Base-by-base conservation (phyloP, 202 grass and related monocot species). In the Schoenoplectus tabernaemontani region DNA sequence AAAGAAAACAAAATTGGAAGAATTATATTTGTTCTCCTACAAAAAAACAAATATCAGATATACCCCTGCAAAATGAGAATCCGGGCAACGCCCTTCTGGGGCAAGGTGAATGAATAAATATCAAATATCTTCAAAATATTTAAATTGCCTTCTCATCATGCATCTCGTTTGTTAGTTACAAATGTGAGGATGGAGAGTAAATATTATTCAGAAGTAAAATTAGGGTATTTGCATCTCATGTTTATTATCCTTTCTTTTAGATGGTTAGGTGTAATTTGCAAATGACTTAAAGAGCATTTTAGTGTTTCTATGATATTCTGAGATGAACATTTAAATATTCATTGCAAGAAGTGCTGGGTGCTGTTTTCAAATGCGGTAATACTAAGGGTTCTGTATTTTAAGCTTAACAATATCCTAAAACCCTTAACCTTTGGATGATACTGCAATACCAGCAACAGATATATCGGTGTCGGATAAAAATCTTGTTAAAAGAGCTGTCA, bases 401-500 rank as follows among this genome's bases (percentile, higher is more conserved):
- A 56, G 12, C 51, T 38, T 57, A 44, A 78, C 38, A 22, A 26
- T 71, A 36, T 46, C 22, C 62, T 60, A 51, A 62, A 34, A 54
- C 72, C 94, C 87, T 93, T 97, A 56, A 97, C 89, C 73, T 87
- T 48, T 60, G 84, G 17, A 80, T 82, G 57, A 54, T 64, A 85
- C 87, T 84, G 70, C 73, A 59, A 69, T 81, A 20, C 72, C 81
- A 61, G 72, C 86, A 81, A 10, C 57, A 69, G 47, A 87, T 79
- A 86, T 72, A 72, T 89, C 83, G 76, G 43, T 82, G 74, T 48
- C 85, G 77, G 84, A 86, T 33, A 86, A 32, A 83, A 84, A 87
- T 79, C 83, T 94, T 71, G 57, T 94, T 59, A 89, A 81, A 80
- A 98, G 89, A 83, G 91, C 95, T 72, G 74, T 98, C 54, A 94